A percentile compares a stretch with the other conserved stretches of the same genome.
Evolutionary conservation across 2,329 filamentous ascomycete genomes (phyloP).

Genomic region (Drechslerella coelobrocha): DNA sequence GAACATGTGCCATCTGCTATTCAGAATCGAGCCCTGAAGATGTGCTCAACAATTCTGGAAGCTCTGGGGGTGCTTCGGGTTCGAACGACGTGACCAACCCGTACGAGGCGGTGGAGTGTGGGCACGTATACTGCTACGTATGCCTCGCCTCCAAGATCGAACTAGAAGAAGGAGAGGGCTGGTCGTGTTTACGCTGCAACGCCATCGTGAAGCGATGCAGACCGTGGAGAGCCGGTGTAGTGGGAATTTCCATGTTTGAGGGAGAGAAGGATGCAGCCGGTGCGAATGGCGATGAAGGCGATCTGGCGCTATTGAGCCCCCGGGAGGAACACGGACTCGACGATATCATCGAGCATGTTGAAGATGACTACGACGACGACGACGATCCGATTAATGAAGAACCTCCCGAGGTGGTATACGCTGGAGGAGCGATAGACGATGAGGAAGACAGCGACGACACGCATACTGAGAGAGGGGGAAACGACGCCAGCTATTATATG

Average conservation of each 20-base stretch:
- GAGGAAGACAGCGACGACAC: slow-evolving; percentile 51
- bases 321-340: slow-evolving; percentile 55
- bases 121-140: slow-evolving; percentile 94
- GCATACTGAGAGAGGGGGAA: slow-evolving; percentile 48
- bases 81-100: slow-evolving; percentile 96
- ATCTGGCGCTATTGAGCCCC: slow-evolving; percentile 57
- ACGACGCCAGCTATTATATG: slow-evolving; percentile 54
- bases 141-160: slow-evolving; percentile 90
- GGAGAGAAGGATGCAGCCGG: slow-evolving; percentile 57
- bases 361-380: slow-evolving; percentile 54
- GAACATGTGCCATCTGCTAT: slow-evolving; percentile 97
- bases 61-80: slow-evolving; percentile 59
- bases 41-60: slow-evolving; percentile 39
- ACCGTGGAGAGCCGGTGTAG: slow-evolving; percentile 89
- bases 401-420: slow-evolving; percentile 43
- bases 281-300: slow-evolving; percentile 68
- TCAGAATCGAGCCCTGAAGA: slow-evolving; percentile 65
- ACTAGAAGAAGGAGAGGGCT: slow-evolving; percentile 91
- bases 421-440: slow-evolving; percentile 46
- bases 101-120: slow-evolving; percentile 87
- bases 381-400: slow-evolving; percentile 47
- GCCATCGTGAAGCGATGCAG: slow-evolving; percentile 82
- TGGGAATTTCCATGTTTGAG: slow-evolving; percentile 65
- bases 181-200: slow-evolving; percentile 88
- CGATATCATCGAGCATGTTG: slow-evolving; percentile 55